phyloP scores from a whole-genome alignment of 306 rosid genomes.

The Quercus parvula region DNA sequence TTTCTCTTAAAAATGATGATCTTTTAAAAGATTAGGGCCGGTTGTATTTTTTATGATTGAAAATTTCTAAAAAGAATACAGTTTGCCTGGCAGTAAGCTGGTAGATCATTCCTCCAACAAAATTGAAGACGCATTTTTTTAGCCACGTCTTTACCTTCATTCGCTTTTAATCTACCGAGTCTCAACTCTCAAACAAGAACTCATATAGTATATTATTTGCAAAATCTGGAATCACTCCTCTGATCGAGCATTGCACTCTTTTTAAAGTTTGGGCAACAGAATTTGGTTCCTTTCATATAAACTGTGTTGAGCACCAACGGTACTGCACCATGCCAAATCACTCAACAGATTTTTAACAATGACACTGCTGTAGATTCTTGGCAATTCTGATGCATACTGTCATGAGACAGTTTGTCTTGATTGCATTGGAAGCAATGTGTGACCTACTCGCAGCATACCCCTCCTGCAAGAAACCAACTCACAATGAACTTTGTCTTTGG shows the following conservation, averaged over 20 bases:
- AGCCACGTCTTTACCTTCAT: too few relatives aligned
- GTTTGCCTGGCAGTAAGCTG: too few relatives aligned
- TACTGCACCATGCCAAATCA: not conserved
- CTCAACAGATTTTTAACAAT: not conserved
- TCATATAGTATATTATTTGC: too few relatives aligned
- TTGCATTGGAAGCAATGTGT: conserved; percentile 71
- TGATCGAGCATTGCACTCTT: not conserved
- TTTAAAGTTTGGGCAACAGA: not conserved
- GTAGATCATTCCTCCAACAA: too few relatives aligned
- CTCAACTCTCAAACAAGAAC: not conserved
- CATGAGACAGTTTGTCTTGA: conserved; percentile 93
- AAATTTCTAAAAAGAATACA: too few relatives aligned
- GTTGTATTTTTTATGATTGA: too few relatives aligned
- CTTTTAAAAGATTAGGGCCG: too few relatives aligned
- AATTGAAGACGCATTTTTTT: too few relatives aligned
- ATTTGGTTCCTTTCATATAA: not conserved
- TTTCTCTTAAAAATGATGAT: too few relatives aligned
- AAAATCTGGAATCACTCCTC: not conserved
- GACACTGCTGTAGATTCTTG: conserved; percentile 42
- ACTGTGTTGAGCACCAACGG: not conserved
- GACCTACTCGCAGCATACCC: conserved; percentile 89
- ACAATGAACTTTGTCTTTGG: conserved; percentile 3
- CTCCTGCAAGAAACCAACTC: conserved; percentile 52
- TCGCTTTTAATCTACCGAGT: not conserved
- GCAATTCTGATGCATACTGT: conserved; percentile 73